These are phyloP conservation scores for Xylogone sp. DNA, from an alignment of 2,329 filamentous ascomycete species.

Conservation along the genomic window DNA sequence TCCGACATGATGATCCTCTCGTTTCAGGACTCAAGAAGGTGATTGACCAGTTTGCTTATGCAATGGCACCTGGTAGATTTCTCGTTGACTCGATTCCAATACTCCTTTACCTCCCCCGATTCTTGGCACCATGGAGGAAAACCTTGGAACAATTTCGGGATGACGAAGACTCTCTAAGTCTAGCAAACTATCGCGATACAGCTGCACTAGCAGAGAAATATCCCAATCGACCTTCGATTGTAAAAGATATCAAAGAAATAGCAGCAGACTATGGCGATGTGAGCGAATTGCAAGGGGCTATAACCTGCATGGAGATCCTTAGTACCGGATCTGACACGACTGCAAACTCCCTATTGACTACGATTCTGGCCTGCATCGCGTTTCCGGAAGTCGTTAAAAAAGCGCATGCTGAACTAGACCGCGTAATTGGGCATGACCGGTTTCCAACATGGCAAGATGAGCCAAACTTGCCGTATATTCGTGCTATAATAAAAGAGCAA, in stretches of 20 bases:
- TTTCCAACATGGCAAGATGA: no score
- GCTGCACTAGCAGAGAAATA: background rate
- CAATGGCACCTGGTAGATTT: background rate
- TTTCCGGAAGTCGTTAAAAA: no score
- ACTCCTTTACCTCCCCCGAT: background rate
- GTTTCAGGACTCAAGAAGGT: background rate
- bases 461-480: background rate
- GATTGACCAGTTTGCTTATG: background rate
- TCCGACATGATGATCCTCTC: background rate
- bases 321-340: no score
- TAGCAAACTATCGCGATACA: background rate
- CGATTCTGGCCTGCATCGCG: no score
- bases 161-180: background rate
- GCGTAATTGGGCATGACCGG: no score
- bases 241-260: background rate
- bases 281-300: background rate
- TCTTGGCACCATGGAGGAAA: background rate
- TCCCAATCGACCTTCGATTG: background rate
- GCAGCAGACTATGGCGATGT: background rate
- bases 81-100: background rate
- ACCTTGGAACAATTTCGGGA: background rate
- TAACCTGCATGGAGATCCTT: background rate
- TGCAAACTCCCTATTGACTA: no score
- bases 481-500: background rate
- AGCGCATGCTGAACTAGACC: no score